Conservation (phyloP, 2,329 filamentous ascomycete genomes). For the Kalmusia sp. region DNA sequence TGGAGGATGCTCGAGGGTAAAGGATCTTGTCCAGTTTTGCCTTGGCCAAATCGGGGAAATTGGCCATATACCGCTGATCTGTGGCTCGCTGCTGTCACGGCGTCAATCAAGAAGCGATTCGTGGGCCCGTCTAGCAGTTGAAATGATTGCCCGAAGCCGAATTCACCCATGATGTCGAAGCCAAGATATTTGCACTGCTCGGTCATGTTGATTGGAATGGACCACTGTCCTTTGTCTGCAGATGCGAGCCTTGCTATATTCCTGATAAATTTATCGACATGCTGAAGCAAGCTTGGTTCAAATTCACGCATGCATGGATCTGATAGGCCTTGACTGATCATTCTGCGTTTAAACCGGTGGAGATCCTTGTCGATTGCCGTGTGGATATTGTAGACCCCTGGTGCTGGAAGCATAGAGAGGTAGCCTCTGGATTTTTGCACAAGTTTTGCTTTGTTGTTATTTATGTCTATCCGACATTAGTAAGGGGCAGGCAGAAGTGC, state of each 20-base stretch:
- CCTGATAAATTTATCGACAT: not conserved
- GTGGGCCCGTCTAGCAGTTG: constrained; percentile 32
- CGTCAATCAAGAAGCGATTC: constrained; percentile 31
- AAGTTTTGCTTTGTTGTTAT: constrained; percentile 17
- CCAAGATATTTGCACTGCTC: constrained; percentile 13
- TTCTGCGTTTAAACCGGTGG: constrained; percentile 48
- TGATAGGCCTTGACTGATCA: constrained; percentile 49
- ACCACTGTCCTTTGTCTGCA: too few species aligned
- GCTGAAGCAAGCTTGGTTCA: constrained; percentile 32
- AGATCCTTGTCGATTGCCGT: constrained; percentile 41
- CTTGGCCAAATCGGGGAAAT: too few species aligned
- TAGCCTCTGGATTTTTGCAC: constrained; percentile 16
- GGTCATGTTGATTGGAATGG: constrained; percentile 13
- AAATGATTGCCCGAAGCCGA: constrained; percentile 44
- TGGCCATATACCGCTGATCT: constrained; percentile 16
- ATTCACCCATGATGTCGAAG: constrained; percentile 53
- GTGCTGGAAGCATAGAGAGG: constrained; percentile 9
- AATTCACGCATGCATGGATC: constrained; percentile 47
- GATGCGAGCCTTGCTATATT: constrained; percentile 1
- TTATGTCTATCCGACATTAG: not conserved
- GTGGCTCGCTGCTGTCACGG: constrained; percentile 32
- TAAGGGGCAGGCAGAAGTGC: too few species aligned
- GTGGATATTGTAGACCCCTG: constrained; percentile 16
- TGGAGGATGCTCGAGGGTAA: too few species aligned
- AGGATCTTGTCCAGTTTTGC: too few species aligned